Percentiles rank a stretch among this genome's conserved stretches.
These are phyloP conservation scores for Orbilia ellipsospora DNA, from an alignment of 2,329 filamentous ascomycete genomes.

Conservation along the genomic window DNA sequence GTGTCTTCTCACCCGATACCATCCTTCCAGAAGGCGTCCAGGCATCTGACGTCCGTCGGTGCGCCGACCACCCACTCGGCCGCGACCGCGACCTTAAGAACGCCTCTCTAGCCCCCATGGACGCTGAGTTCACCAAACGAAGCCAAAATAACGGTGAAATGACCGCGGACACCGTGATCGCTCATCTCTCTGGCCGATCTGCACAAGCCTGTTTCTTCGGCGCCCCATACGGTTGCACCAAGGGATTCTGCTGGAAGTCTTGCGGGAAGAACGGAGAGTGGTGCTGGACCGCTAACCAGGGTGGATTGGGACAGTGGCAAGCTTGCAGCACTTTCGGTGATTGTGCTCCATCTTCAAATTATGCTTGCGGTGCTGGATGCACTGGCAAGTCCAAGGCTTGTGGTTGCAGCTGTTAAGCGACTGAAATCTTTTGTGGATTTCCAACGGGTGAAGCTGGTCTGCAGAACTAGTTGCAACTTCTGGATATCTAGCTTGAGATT, in stretches of 20 bases:
- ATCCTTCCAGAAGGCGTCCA: constrained; percentile 26
- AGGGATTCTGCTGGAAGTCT: constrained; percentile 42
- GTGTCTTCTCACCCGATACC: neutral
- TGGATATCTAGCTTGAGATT: no score
- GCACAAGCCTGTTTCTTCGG: constrained; percentile 9
- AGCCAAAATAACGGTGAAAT: neutral
- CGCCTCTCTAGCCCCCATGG: constrained; percentile 22
- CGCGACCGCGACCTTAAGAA: constrained; percentile 22
- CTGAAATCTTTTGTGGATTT: neutral
- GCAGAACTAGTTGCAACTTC: neutral
- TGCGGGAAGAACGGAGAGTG: constrained; percentile 39
- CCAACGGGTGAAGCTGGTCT: neutral
- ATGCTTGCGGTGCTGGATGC: constrained; percentile 27
- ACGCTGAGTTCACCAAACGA: neutral
- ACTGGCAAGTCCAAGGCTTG: neutral
- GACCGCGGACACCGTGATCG: constrained; percentile 2
- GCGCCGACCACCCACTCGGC: constrained; percentile 32
- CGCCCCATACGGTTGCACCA: constrained; percentile 23
- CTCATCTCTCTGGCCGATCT: constrained; percentile 6
- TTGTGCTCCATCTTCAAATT: neutral
- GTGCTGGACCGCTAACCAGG: constrained; percentile 37
- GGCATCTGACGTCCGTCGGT: constrained; percentile 28
- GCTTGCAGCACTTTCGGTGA: constrained; percentile 19
- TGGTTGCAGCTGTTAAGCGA: constrained; percentile 36
- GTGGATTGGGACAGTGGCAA: constrained; percentile 21